Conservation (phyloP, 2,329 filamentous ascomycete genomes). For the Neodidymelliopsis sp. region DNA sequence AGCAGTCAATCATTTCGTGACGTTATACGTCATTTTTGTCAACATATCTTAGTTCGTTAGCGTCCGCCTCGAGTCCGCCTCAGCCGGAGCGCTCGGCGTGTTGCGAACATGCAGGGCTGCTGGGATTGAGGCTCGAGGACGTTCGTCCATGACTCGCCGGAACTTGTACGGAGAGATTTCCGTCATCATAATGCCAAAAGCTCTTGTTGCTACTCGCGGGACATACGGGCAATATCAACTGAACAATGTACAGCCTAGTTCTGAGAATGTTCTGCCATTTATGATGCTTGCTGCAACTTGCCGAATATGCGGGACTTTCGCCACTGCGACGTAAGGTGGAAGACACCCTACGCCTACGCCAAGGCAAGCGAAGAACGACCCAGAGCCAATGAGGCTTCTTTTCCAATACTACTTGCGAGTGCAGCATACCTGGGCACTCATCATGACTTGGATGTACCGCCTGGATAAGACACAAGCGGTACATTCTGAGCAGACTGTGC, state of each 20-base stretch:
- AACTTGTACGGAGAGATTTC: not conserved
- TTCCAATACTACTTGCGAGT: conserved; percentile 5
- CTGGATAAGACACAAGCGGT: conserved; percentile 26
- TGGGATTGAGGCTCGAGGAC: conserved; percentile 10
- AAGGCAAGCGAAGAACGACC: not conserved
- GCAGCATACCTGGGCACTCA: conserved; percentile 24
- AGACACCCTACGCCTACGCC: not conserved
- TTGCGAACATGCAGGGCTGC: conserved; percentile 21
- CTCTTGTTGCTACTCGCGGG: not conserved
- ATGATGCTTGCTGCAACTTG: conserved; percentile 7
- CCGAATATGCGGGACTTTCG: conserved; percentile 12
- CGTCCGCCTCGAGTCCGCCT: conserved; percentile 22
- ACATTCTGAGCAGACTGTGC: conserved; percentile 26
- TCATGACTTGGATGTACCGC: conserved; percentile 33
- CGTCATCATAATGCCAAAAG: not conserved
- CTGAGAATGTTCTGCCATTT: not conserved
- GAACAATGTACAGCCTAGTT: not conserved
- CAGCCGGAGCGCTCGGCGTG: conserved; percentile 39
- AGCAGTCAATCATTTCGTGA: conserved; percentile 14
- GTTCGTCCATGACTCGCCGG: conserved; percentile 6
- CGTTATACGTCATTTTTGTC: conserved; percentile 38
- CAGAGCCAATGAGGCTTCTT: conserved; percentile 16
- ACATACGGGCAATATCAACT: not conserved
- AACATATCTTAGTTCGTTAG: conserved; percentile 26
- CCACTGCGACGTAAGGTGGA: conserved; percentile 11